Conservation (phyloP, 805 yeast species). For the Candida silvicultrix region DNA sequence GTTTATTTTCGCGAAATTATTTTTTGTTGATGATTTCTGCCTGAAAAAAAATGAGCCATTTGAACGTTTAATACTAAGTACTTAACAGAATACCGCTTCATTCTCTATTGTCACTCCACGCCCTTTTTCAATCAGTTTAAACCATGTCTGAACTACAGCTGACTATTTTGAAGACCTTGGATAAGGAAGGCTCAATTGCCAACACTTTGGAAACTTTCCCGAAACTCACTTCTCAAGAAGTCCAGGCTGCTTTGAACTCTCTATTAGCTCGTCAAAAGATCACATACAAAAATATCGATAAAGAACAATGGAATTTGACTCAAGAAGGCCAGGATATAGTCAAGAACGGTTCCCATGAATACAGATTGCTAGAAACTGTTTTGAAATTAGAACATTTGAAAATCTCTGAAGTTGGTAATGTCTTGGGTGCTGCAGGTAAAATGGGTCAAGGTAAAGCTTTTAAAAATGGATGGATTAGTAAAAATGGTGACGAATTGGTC, state of each 20-base stretch:
- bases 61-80: not conserved
- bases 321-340: slow-evolving; percentile 79
- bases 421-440: slow-evolving; percentile 78
- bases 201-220: slow-evolving; percentile 71
- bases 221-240: slow-evolving; percentile 50
- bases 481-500: slow-evolving; percentile 77
- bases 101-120: no score
- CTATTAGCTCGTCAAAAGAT: slow-evolving; percentile 81
- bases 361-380: slow-evolving; percentile 70
- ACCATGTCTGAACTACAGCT: slow-evolving; percentile 66
- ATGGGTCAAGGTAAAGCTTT: slow-evolving; percentile 97
- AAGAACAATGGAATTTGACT: slow-evolving; percentile 69
- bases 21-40: not conserved
- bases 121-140: no score
- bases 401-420: slow-evolving; percentile 64
- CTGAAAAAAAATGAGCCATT: not conserved
- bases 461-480: slow-evolving; percentile 93
- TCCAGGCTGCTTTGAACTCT: slow-evolving; percentile 83
- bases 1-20: not conserved
- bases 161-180: slow-evolving; percentile 56
- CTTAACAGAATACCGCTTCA: no score
- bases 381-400: slow-evolving; percentile 73
- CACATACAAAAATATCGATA: slow-evolving; percentile 63
- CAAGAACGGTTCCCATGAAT: slow-evolving; percentile 84
- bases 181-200: slow-evolving; percentile 52